Conservation (phyloP, 257 asterid genomes). For the Leptodermis oblonga region DNA sequence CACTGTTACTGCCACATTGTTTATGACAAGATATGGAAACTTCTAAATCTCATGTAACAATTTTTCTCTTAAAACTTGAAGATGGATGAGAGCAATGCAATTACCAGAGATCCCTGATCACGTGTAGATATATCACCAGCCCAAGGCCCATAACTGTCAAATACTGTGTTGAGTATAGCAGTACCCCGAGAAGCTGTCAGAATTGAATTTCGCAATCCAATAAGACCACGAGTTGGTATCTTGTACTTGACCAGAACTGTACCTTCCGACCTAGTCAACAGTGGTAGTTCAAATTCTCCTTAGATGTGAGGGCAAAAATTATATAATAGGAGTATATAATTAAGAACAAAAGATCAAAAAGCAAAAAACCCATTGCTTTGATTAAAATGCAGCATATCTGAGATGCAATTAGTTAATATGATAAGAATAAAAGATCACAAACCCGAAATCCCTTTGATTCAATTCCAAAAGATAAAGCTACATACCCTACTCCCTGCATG, state of each 20-base stretch:
- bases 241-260: constrained; percentile 73
- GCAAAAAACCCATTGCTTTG: neutral
- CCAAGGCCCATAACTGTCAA: constrained; percentile 90
- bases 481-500: constrained; percentile 90
- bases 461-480: neutral
- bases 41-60: neutral
- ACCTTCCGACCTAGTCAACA: constrained; percentile 61
- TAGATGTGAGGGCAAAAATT: constrained; percentile 4
- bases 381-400: neutral
- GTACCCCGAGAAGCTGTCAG: constrained; percentile 96
- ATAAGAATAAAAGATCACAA: neutral
- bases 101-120: constrained; percentile 94
- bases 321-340: neutral
- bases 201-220: constrained; percentile 82
- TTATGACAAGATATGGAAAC: neutral
- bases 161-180: constrained; percentile 85
- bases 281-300: constrained; percentile 13
- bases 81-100: neutral
- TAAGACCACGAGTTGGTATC: constrained; percentile 96
- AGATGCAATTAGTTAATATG: neutral
- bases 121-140: constrained; percentile 97
- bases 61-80: neutral
- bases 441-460: too few species aligned
- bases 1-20: neutral
- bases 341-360: neutral